These are phyloP conservation scores for Rossbeevera mucosa DNA, from an alignment of 768 basidiomycete species.

Conservation along the genomic window DNA sequence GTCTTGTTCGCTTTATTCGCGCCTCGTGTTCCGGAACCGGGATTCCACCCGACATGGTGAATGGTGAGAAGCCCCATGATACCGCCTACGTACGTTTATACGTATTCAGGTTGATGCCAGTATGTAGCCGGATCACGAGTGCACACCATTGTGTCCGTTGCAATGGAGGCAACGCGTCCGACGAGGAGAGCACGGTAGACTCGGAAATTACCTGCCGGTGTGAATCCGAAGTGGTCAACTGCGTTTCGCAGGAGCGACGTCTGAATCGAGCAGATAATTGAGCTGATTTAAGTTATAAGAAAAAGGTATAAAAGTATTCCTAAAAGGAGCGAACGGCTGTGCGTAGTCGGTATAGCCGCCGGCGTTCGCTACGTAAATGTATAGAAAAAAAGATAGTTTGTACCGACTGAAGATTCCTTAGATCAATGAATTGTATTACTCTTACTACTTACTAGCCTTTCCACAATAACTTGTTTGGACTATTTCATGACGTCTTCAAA, in stretches of 20 bases:
- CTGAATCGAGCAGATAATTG: too few species aligned
- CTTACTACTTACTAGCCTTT: too few species aligned
- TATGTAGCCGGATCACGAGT: neutral
- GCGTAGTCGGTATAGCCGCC: too few species aligned
- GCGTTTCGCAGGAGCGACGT: conserved; percentile 46
- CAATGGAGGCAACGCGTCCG: neutral
- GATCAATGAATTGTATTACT: too few species aligned
- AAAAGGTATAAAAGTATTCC: too few species aligned
- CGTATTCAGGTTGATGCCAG: neutral
- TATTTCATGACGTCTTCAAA: conserved; percentile 9
- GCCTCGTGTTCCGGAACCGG: neutral
- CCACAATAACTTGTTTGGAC: neutral
- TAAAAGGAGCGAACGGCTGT: too few species aligned
- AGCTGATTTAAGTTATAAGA: too few species aligned
- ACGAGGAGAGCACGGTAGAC: neutral
- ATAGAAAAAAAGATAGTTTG: too few species aligned
- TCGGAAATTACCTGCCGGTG: neutral
- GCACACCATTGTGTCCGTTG: neutral
- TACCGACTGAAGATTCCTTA: too few species aligned
- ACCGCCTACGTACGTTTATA: neutral
- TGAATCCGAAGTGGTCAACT: too few species aligned
- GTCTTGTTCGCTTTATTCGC: neutral
- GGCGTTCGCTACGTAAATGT: too few species aligned
- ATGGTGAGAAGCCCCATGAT: neutral
- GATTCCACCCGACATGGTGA: neutral